A percentile compares a stretch with the other conserved stretches of the same genome.
Evolutionary conservation across 768 basidiomycete species (phyloP).

Genomic region (Mycena pura): DNA sequence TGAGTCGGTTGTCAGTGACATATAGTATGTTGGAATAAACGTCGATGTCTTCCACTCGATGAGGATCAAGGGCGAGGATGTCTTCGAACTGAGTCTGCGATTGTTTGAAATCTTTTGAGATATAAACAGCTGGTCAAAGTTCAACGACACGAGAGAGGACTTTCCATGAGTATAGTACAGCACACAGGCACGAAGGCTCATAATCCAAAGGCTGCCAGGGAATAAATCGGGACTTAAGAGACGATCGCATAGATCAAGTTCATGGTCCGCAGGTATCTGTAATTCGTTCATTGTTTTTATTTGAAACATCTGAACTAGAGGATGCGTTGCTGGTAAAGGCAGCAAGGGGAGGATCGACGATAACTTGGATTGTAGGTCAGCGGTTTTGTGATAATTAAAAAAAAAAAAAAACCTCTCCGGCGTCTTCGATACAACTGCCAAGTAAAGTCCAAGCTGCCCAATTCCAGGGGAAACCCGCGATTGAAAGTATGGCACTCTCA

Average conservation of each 20-base stretch:
- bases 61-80: constrained; percentile 82
- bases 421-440: constrained; percentile 78
- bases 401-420: constrained; percentile 72
- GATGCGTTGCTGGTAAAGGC: constrained; percentile 53
- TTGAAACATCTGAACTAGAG: constrained; percentile 74
- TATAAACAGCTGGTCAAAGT: constrained; percentile 9
- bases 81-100: constrained; percentile 87
- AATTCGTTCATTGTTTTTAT: constrained; percentile 90
- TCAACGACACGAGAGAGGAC: constrained; percentile 33
- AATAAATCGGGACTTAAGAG: constrained; percentile 77
- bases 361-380: constrained; percentile 42
- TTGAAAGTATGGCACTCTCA: constrained; percentile 77
- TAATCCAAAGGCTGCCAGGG: constrained; percentile 83
- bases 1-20: constrained; percentile 87
- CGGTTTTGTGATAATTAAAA: constrained; percentile 5
- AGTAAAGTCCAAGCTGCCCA: constrained; percentile 93
- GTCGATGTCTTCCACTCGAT: constrained; percentile 93
- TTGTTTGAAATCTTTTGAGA: constrained; percentile 76
- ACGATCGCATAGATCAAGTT: constrained; percentile 81
- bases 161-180: constrained; percentile 91
- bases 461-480: constrained; percentile 86
- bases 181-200: constrained; percentile 84
- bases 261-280: constrained; percentile 86
- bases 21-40: constrained; percentile 97
- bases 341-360: constrained; percentile 56